These are phyloP conservation scores for Roridomyces roridus DNA, from an alignment of 768 basidiomycete species.

Conservation along the genomic window DNA sequence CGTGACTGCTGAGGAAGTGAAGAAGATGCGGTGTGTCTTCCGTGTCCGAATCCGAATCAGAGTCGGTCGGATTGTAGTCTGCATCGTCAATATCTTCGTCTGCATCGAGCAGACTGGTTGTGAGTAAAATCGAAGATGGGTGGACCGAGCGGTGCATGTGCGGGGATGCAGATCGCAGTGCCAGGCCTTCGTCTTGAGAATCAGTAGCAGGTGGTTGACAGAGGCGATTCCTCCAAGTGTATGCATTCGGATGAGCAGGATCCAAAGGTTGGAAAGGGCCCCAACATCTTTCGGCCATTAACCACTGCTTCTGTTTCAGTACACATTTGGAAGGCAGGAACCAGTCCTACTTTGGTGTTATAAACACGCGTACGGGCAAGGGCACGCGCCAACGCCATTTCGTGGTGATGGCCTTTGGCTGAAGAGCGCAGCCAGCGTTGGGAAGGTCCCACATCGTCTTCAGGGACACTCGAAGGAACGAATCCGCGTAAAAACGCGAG, in stretches of 20 bases:
- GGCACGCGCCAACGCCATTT: slow-evolving; percentile 28
- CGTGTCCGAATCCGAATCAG: slow-evolving; percentile 17
- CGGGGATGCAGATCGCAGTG: slow-evolving; percentile 7
- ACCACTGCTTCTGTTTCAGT: too few relatives aligned
- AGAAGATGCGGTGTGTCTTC: slow-evolving; percentile 16
- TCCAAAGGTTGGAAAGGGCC: slow-evolving; percentile 41
- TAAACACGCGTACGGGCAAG: slow-evolving; percentile 42
- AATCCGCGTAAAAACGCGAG: slow-evolving; percentile 54
- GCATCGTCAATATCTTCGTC: slow-evolving; percentile 21
- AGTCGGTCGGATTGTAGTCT: slow-evolving; percentile 22
- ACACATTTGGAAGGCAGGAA: too few relatives aligned
- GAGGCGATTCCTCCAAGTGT: slow-evolving; percentile 18
- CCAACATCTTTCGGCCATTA: slow-evolving; percentile 37
- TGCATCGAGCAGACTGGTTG: slow-evolving; percentile 13
- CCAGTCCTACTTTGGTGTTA: too few relatives aligned
- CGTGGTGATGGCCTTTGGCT: too few relatives aligned
- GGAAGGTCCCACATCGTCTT: background rate
- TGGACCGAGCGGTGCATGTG: background rate
- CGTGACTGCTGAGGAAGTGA: slow-evolving; percentile 17
- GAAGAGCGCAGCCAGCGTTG: too few relatives aligned
- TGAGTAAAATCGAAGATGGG: slow-evolving; percentile 23
- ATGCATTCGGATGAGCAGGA: slow-evolving; percentile 7
- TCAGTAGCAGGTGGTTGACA: slow-evolving; percentile 11
- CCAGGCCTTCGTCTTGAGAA: slow-evolving; percentile 13
- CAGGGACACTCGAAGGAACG: slow-evolving; percentile 29